Evolutionary conservation across 371 early-diverging fungal genomes (phyloP).

Genomic region (Phascolomyces articulosus): DNA sequence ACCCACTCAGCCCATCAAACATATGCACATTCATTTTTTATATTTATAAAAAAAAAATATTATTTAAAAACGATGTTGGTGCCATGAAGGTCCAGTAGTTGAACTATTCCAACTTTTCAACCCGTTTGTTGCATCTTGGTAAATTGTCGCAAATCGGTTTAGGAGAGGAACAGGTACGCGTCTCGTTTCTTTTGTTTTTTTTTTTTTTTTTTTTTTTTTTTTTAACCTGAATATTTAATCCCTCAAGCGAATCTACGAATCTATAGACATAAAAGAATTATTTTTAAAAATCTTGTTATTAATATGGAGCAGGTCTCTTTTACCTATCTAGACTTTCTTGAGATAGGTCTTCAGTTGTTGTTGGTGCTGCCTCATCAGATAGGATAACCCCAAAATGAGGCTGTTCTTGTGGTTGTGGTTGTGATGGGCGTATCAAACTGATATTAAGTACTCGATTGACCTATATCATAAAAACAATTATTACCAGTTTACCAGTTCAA

Average conservation of each 20-base stretch:
- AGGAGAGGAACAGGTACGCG: background rate
- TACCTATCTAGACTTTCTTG: background rate
- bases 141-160: background rate
- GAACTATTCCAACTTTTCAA: constrained; percentile 3
- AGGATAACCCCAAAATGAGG: background rate
- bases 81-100: background rate
- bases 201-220: background rate
- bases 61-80: background rate
- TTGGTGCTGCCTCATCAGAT: background rate
- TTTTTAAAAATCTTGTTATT: background rate
- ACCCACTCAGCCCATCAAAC: no score
- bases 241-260: background rate
- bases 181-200: background rate
- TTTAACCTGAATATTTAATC: background rate
- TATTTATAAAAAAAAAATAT: background rate
- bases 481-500: background rate
- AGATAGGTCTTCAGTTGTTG: background rate
- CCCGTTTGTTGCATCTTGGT: background rate
- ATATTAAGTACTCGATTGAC: background rate
- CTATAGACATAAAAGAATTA: background rate
- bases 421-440: background rate
- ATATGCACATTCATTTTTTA: no score
- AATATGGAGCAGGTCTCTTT: background rate
- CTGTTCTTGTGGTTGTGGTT: background rate
- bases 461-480: background rate